These are phyloP conservation scores for Geotrichum histeridarum DNA, from an alignment of 1,139 yeast genomes.

Conservation along the genomic window DNA sequence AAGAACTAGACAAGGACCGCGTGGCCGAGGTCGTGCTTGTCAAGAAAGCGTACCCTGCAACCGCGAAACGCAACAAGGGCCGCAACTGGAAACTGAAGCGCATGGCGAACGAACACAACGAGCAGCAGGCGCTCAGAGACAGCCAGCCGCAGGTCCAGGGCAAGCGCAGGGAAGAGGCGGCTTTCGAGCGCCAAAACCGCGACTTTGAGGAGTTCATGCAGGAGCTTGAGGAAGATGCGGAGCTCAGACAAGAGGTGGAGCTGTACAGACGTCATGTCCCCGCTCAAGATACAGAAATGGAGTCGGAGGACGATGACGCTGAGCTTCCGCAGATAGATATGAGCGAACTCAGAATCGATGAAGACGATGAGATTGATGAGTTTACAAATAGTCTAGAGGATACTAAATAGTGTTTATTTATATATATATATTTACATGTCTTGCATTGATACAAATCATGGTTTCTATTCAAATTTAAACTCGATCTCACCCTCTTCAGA, in stretches of 20 bases:
- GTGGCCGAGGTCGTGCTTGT: slow-evolving; percentile 82
- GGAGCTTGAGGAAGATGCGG: slow-evolving; percentile 92
- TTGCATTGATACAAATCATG: background rate
- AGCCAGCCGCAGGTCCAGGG: slow-evolving; percentile 46
- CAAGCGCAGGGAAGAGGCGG: slow-evolving; percentile 66
- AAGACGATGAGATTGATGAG: slow-evolving; percentile 36
- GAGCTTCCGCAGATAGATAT: slow-evolving; percentile 47
- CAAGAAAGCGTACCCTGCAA: slow-evolving; percentile 85
- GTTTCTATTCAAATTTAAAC: background rate
- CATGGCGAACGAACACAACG: slow-evolving; percentile 94
- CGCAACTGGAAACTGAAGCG: slow-evolving; percentile 94
- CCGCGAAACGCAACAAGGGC: slow-evolving; percentile 61
- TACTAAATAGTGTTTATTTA: background rate
- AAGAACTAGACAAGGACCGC: slow-evolving; percentile 52
- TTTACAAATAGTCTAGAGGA: background rate
- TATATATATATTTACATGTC: background rate
- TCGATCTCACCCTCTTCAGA: slow-evolving; percentile 5
- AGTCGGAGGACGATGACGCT: slow-evolving; percentile 24
- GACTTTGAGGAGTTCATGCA: slow-evolving; percentile 92
- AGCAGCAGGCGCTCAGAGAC: slow-evolving; percentile 54
- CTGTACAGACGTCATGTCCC: slow-evolving; percentile 59
- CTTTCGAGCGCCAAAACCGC: slow-evolving; percentile 70
- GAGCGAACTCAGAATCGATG: slow-evolving; percentile 72
- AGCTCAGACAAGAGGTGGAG: slow-evolving; percentile 80
- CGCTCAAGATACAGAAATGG: slow-evolving; percentile 42